A percentile compares a stretch with the other conserved stretches of the same genome.
phyloP scores from a whole-genome alignment of 2,329 filamentous ascomycete species.

The Pseudogymnoascus sp. region DNA sequence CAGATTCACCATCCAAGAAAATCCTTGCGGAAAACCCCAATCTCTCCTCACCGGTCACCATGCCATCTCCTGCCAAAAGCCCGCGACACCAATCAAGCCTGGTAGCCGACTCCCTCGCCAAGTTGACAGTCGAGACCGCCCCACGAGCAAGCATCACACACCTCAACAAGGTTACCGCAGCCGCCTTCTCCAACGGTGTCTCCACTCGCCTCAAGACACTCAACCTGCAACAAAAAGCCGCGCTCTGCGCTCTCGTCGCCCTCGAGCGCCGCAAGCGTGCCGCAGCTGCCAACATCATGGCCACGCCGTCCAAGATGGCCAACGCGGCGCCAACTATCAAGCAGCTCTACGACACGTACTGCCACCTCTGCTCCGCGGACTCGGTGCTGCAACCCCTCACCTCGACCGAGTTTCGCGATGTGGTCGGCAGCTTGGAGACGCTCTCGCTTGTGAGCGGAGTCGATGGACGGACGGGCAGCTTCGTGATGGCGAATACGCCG shows the following conservation, averaged over 20 bases:
- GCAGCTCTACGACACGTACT: conserved; percentile 76
- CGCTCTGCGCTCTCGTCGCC: conserved; percentile 78
- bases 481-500: conserved; percentile 57
- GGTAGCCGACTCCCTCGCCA: conserved; percentile 33
- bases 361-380: conserved; percentile 72
- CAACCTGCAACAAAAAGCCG: conserved; percentile 94
- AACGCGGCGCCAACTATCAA: conserved; percentile 72
- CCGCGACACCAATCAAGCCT: conserved; percentile 29
- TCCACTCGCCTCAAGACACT: conserved; percentile 75
- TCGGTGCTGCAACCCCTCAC: conserved; percentile 85
- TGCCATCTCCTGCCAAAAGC: conserved; percentile 26
- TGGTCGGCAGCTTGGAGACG: conserved; percentile 82
- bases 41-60: conserved; percentile 45
- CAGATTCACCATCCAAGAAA: conserved; percentile 61
- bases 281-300: conserved; percentile 35
- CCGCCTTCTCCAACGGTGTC: conserved; percentile 84
- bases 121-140: conserved; percentile 66
- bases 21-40: conserved; percentile 78
- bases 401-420: conserved; percentile 87
- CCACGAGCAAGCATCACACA: conserved; percentile 85
- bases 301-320: conserved; percentile 54
- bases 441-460: conserved; percentile 67
- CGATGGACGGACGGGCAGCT: conserved; percentile 62
- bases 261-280: conserved; percentile 68
- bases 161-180: conserved; percentile 81